Conservation (phyloP, 306 rosid genomes). For the Castanea mollissima region DNA sequence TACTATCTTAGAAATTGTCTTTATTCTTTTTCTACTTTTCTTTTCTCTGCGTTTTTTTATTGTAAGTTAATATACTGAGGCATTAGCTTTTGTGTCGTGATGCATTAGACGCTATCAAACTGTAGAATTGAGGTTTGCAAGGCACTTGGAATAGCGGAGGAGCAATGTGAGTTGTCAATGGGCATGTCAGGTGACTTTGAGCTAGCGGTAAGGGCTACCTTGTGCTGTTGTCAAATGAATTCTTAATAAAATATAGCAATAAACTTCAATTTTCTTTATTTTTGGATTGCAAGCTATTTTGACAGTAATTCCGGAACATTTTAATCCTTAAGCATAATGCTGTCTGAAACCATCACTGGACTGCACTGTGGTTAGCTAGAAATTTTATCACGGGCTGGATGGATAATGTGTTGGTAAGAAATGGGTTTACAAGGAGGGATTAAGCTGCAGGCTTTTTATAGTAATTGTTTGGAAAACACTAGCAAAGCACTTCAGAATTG, state of each 20-base stretch:
- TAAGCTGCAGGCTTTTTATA: not conserved
- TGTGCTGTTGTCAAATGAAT: not conserved
- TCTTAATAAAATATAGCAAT: not conserved
- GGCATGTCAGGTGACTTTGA: conserved; percentile 64
- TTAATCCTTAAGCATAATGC: not conserved
- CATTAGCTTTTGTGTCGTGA: not conserved
- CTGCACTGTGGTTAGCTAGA: not conserved
- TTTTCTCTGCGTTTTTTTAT: not conserved
- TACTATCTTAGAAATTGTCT: too few relatives aligned
- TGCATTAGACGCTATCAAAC: conserved; percentile 28
- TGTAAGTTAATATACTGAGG: not conserved
- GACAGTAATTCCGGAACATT: not conserved
- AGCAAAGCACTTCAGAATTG: not conserved
- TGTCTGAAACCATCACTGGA: not conserved
- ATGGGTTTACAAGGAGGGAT: not conserved
- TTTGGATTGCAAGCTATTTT: not conserved
- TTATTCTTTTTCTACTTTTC: not conserved
- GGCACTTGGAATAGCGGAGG: conserved; percentile 42
- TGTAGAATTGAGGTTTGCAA: conserved; percentile 47
- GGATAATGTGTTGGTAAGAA: not conserved
- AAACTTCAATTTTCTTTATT: not conserved
- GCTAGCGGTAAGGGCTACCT: conserved; percentile 32
- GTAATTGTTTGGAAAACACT: not conserved
- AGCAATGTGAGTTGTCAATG: conserved; percentile 46
- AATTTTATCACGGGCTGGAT: not conserved